Conservation (phyloP, 2,329 filamentous ascomycete species). For the Colletotrichum magnum region DNA sequence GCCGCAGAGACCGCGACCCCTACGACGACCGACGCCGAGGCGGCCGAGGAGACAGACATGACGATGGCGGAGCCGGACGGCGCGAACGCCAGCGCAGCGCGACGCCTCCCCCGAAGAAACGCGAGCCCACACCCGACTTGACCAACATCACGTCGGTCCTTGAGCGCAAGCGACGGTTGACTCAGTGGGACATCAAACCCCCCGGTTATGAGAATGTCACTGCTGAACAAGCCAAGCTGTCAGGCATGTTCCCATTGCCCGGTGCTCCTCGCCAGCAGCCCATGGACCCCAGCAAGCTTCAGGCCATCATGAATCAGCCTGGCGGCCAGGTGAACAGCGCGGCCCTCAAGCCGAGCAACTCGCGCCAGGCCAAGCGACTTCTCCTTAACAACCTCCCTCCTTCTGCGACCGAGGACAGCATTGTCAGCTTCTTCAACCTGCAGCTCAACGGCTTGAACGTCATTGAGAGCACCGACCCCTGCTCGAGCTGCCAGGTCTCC, state of each 20-base stretch:
- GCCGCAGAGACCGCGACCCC: conserved; percentile 68
- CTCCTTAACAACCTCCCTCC: conserved; percentile 87
- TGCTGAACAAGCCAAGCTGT: conserved; percentile 97
- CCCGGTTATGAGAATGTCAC: conserved; percentile 98
- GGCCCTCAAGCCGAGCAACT: conserved; percentile 92
- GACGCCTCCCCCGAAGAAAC: conserved; percentile 87
- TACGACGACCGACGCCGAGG: conserved; percentile 66
- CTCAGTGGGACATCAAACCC: conserved; percentile 99
- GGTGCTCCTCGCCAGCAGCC: conserved; percentile 94
- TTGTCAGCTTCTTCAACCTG: conserved; percentile 92
- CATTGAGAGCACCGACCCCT: conserved; percentile 86
- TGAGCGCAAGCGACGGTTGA: conserved; percentile 91
- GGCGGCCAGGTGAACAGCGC: conserved; percentile 78
- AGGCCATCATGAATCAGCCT: conserved; percentile 95
- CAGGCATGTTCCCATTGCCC: conserved; percentile 98
- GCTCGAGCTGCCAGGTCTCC: conserved; percentile 85
- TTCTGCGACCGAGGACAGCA: conserved; percentile 79
- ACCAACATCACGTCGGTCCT: conserved; percentile 87
- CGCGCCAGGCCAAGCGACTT: conserved; percentile 93
- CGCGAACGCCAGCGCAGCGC: conserved; percentile 78
- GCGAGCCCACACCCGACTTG: conserved; percentile 95
- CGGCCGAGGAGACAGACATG: conserved; percentile 59
- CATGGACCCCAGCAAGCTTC: conserved; percentile 93
- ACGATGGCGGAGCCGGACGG: conserved; percentile 53
- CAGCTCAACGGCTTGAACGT: conserved; percentile 98